These are phyloP conservation scores for Collybia sp. DNA, from an alignment of 768 basidiomycete species.

Conservation along the genomic window DNA sequence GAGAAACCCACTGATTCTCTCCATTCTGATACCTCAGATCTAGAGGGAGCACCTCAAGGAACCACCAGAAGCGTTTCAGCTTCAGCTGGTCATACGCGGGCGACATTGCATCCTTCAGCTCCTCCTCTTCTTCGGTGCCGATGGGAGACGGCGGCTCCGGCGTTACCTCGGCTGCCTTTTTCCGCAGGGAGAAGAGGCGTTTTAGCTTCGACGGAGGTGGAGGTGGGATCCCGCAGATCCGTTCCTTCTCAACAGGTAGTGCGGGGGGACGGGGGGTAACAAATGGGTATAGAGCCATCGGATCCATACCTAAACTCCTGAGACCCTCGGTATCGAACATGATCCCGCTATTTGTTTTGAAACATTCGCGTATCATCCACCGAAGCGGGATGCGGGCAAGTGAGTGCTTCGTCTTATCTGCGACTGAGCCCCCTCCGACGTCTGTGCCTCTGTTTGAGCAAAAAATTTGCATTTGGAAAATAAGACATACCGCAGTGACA, in stretches of 20 bases:
- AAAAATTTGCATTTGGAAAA: background rate
- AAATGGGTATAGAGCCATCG: slow-evolving; percentile 36
- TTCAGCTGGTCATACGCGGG: slow-evolving; percentile 58
- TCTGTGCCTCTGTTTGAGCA: too few relatives aligned
- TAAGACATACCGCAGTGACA: slow-evolving; percentile 24
- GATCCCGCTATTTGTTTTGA: slow-evolving; percentile 56
- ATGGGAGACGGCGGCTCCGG: slow-evolving; percentile 4
- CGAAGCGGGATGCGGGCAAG: slow-evolving; percentile 53
- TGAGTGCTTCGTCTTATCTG: slow-evolving; percentile 38
- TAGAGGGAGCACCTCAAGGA: slow-evolving; percentile 54
- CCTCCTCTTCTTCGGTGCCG: slow-evolving; percentile 56
- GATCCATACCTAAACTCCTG: slow-evolving; percentile 44
- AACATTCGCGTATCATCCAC: slow-evolving; percentile 75
- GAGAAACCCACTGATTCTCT: slow-evolving; percentile 31
- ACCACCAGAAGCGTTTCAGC: slow-evolving; percentile 54
- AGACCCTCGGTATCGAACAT: slow-evolving; percentile 49
- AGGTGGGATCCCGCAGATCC: slow-evolving; percentile 20
- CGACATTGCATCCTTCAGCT: slow-evolving; percentile 51
- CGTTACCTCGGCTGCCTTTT: slow-evolving; percentile 7
- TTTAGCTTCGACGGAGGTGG: slow-evolving; percentile 10
- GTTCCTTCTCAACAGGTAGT: slow-evolving; percentile 15
- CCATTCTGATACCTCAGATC: slow-evolving; percentile 31
- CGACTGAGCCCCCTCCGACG: slow-evolving; percentile 26
- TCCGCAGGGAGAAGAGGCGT: slow-evolving; percentile 12
- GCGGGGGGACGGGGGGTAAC: slow-evolving; percentile 33